Base-by-base conservation (phyloP, 371 early-diverging fungal species). In the Mortierella sp. region DNA sequence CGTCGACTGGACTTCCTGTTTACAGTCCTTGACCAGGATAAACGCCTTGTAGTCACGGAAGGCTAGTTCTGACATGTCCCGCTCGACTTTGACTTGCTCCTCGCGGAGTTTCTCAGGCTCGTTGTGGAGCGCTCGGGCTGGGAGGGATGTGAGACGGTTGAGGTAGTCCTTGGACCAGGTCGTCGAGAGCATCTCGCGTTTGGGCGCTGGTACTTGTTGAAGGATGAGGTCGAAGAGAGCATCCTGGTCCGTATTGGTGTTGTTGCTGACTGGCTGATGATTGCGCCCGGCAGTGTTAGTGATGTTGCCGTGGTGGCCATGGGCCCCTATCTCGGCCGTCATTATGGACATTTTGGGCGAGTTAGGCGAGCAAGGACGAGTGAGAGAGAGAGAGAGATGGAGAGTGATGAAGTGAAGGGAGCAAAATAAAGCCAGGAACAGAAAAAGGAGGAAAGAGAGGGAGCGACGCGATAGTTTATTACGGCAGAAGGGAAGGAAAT, bases 21-120 rank as follows among this genome's bases (percentile, higher is more conserved):
- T 91, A 78, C 94, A 93, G 3, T 88, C 90, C 78, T 94, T 93
- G 68, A 94, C 93, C 27, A 91, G 88, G 65, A 95, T 88, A 83
- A 95, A 95, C 4, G 94, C 89, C 27, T 93, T 91, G 78, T 95
- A 95, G 70, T 96, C 95, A 29, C 89, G 78, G 79, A 92, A 95
- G 2, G 95, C 95, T 4, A 96, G 88, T 51, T 91, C 92, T 38
- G 94, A 92, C 43, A 95, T 92, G 79, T 94, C 92, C n/a, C 88
- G 81, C 54, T 92, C 91, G 63, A 93, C 88, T 63, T 91, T 91
- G 41, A 83, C 81, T 58, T 93, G 90, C 75, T 94, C 93, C 44
- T 90, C 89, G 60, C 88, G 84, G 55, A 93, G 79, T 35, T 89
- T 82, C 16, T 77, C 73, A 6, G 93, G 92, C 78, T 93, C 91